These are phyloP conservation scores for Lagerstroemia speciosa DNA, from an alignment of 345 rosid genomes.

Conservation along the genomic window DNA sequence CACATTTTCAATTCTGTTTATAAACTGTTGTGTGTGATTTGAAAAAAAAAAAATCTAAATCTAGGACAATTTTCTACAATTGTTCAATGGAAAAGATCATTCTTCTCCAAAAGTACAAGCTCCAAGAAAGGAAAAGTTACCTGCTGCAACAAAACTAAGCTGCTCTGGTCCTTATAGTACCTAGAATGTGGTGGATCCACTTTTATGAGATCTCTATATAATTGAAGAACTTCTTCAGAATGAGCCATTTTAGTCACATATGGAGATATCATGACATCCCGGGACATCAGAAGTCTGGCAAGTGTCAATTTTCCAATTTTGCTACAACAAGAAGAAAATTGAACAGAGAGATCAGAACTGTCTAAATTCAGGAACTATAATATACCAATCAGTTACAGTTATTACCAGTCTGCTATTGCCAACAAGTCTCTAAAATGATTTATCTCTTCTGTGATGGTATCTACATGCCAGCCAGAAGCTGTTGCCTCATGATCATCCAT, in stretches of 20 bases:
- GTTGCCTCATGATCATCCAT: conserved; percentile 22
- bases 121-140: conserved; percentile 30
- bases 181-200: conserved; percentile 57
- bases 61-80: neutral
- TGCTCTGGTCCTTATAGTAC: conserved; percentile 70
- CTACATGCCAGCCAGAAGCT: conserved; percentile 45
- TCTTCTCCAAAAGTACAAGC: too few relatives aligned
- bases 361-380: neutral
- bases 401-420: conserved; percentile 48
- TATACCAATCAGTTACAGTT: neutral
- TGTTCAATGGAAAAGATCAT: neutral
- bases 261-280: conserved; percentile 31
- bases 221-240: conserved; percentile 54
- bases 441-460: conserved; percentile 47
- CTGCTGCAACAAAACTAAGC: conserved; percentile 58
- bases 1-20: neutral
- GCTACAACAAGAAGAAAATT: conserved; percentile 29
- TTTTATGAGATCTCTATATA: conserved; percentile 55
- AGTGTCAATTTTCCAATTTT: conserved; percentile 92
- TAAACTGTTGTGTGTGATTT: neutral
- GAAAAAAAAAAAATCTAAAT: neutral
- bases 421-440: conserved; percentile 43
- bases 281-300: conserved; percentile 76
- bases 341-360: neutral
- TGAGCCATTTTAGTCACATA: conserved; percentile 25